Evolutionary conservation across 1,139 yeast species (phyloP), one percentile per base, ranked within the genome.

Genomic region (Cylindricascospora bacillispora): DNA sequence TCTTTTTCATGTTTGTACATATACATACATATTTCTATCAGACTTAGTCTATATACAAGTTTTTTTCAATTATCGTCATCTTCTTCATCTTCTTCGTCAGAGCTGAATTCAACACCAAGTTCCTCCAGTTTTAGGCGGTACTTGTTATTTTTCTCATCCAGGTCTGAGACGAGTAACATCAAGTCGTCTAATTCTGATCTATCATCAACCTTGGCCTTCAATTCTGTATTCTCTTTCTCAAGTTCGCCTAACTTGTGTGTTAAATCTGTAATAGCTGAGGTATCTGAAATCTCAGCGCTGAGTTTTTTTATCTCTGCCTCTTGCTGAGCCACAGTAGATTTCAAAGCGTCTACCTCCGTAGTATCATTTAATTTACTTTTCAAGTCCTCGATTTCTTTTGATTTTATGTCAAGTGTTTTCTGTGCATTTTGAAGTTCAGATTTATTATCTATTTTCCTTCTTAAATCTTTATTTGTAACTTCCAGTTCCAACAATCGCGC

Each of bases 401-500:
- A 7, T n/a, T n/a, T n/a, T n/a, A n/a, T n/a, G n/a, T n/a, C n/a
- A n/a, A n/a, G n/a, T n/a, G n/a, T n/a, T n/a, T n/a, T n/a, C n/a
- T n/a, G n/a, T 18, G 10, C 7, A 10, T 18, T 18, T 18, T 18
- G 9, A 10, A 18, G 21, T 18, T 18, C 9, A 18, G 21, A 18
- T 10, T 18, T 18, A 18, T 18, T 10, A 18, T 18, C 10, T 18
- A 18, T 18, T 18, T 7, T 10, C 10, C 10, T 18, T 18, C 9
- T 7, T 7, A 18, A 10, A 7, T 18, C 21, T 18, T 65, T 63
- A 35, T 69, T 74, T 36, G 68, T 67, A 29, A 79, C 89, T 40
- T 80, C 92, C 47, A 80, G 58, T 26, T 80, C 93, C 10, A 78
- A 65, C 56, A 83, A 70, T 25, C 82, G 57, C 25, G 80, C 57